A percentile compares a stretch with the other conserved stretches of the same genome.
phyloP scores from a whole-genome alignment of 1,284 basidiomycete genomes.

The Volvariella volvacea region DNA sequence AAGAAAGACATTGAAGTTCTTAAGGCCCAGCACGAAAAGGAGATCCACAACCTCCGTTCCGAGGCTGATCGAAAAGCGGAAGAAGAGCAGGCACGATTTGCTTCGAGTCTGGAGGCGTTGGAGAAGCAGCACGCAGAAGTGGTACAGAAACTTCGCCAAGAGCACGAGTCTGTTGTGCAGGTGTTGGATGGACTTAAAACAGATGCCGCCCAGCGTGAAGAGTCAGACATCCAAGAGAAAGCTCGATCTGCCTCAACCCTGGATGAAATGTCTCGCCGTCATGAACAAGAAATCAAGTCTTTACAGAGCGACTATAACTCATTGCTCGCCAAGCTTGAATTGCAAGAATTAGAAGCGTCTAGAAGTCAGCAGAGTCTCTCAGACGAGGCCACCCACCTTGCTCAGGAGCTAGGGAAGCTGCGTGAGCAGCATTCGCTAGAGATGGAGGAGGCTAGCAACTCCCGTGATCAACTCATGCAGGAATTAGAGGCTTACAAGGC shows the following conservation, averaged over 20 bases:
- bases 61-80: slow-evolving; percentile 3
- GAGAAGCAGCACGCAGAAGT: slow-evolving; percentile 14
- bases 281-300: slow-evolving; percentile 1
- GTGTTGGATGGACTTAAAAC: slow-evolving; percentile 15
- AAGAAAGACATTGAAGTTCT: slow-evolving; percentile 19
- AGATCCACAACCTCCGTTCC: slow-evolving; percentile 5
- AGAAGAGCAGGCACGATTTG: slow-evolving; percentile 6
- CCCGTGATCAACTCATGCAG: slow-evolving; percentile 48
- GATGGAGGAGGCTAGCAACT: slow-evolving; percentile 36
- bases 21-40: slow-evolving; percentile 26
- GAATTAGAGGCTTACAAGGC: slow-evolving; percentile 61
- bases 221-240: slow-evolving; percentile 5
- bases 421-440: slow-evolving; percentile 32
- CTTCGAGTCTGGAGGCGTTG: slow-evolving; percentile 11
- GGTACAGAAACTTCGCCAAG: slow-evolving; percentile 12
- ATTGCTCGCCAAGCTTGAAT: neutral
- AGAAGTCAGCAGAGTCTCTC: neutral
- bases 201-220: neutral
- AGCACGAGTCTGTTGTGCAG: slow-evolving; percentile 13
- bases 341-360: neutral
- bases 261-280: slow-evolving; percentile 3
- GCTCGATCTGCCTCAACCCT: slow-evolving; percentile 1
- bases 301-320: neutral
- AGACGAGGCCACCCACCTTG: slow-evolving; percentile 12
- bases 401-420: slow-evolving; percentile 22